Evolutionary conservation across 2,329 filamentous ascomycete species (phyloP).

Genomic region (Aureobasidium pullulans): DNA sequence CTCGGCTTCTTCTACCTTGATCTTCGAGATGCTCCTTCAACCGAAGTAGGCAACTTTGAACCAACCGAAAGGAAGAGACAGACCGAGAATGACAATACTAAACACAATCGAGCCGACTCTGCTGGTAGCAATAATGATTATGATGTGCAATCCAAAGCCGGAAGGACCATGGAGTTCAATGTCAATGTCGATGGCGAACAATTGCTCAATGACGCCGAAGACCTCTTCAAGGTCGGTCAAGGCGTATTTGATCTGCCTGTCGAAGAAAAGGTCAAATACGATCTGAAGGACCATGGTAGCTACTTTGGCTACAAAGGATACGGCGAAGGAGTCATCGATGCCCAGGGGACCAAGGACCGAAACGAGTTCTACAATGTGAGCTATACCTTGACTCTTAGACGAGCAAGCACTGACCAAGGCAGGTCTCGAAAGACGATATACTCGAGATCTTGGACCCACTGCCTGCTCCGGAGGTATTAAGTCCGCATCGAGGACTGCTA

Average conservation of each 20-base stretch:
- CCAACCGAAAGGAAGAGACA: constrained; percentile 1
- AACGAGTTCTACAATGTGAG: constrained; percentile 50
- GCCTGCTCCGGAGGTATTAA: constrained; percentile 38
- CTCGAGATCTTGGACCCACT: constrained; percentile 34
- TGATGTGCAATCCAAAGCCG: not conserved
- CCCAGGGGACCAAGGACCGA: constrained; percentile 41
- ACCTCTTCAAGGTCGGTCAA: constrained; percentile 40
- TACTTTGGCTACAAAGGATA: constrained; percentile 46
- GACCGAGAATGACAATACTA: not conserved
- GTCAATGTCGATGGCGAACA: constrained; percentile 28
- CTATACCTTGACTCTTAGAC: not conserved
- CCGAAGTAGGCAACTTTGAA: not conserved
- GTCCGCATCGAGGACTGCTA: constrained; percentile 30
- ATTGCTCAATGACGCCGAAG: constrained; percentile 37
- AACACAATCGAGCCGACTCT: not conserved
- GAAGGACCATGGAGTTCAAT: not conserved
- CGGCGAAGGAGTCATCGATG: constrained; percentile 40
- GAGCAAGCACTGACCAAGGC: not conserved
- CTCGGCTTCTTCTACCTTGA: constrained; percentile 54
- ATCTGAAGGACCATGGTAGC: constrained; percentile 42
- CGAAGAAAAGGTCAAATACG: constrained; percentile 49
- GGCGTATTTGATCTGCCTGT: constrained; percentile 42
- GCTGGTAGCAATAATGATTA: not conserved
- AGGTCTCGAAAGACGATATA: constrained; percentile 48
- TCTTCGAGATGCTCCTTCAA: constrained; percentile 25